Evolutionary conservation across 768 basidiomycete genomes (phyloP), one percentile per base, ranked within the genome.

Genomic region (Amanita fuliginea): DNA sequence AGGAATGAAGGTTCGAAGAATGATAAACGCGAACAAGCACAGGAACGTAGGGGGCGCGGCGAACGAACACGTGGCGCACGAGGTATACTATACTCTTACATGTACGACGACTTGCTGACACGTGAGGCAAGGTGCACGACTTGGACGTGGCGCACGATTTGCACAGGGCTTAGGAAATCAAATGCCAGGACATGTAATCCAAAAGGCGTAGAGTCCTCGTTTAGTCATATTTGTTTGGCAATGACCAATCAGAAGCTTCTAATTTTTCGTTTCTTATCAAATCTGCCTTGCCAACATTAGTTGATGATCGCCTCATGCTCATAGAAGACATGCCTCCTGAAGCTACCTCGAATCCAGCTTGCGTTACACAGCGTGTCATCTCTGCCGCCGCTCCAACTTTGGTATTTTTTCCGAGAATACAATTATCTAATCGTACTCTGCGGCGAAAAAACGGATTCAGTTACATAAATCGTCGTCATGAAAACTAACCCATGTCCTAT

Each of bases 131-230:
- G 80, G 81, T 40, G 69, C 76, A 22, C 74, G 69, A 41, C 60
- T 80, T 47, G 88, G 86, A 42, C 75, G 90, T 52, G 85, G 90
- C 19, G 74, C 77, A 24, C 77, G 87, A n/a, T 90, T 90, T 59
- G 76, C 84, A 16, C 86, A 90, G 64, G 87, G 87, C 18, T 71
- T 90, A 35, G 87, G 87, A 21, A 85, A 84, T 59, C 83, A 84
- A 59, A 86, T 87, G 85, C 69, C 78, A 13, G 64, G 62, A 33
- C 68, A 68, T 51, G 55, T 58, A 32, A 56, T 63, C 42, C 67
- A 50, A 67, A 51, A 56, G 67, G 51, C 52, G 55, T 51, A 63
- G 59, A 40, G 66, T 60, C 54, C 47, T 48, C 16, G 14, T 39
- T 28, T 53, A 52, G 52, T 43, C 48, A 32, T 13, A 32, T 2